Conservation (phyloP, 768 basidiomycete genomes). For the Tylopilus plumbeoviolaceoides region DNA sequence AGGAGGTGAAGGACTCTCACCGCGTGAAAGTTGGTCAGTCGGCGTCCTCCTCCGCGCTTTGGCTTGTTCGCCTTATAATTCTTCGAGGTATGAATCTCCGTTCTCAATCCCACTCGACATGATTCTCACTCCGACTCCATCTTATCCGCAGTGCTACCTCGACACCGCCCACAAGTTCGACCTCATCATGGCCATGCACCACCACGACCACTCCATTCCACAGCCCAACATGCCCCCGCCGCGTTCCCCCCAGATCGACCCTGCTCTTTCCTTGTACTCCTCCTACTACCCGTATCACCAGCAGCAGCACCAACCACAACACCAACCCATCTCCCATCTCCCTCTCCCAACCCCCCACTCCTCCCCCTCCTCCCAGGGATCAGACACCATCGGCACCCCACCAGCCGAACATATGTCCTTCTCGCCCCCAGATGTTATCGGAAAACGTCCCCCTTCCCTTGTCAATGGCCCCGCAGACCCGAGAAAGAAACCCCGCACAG, state of each 20-base stretch:
- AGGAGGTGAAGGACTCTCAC: not conserved
- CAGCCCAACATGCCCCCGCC: slow-evolving; percentile 41
- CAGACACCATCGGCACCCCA: slow-evolving; percentile 71
- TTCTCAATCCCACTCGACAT: not conserved
- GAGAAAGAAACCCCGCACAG: slow-evolving; percentile 60
- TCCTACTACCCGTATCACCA: slow-evolving; percentile 54
- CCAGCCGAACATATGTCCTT: slow-evolving; percentile 58
- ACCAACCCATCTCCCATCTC: slow-evolving; percentile 47
- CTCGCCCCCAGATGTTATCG: slow-evolving; percentile 51
- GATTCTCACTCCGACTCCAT: not conserved
- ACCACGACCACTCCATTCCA: slow-evolving; percentile 40
- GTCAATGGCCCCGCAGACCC: slow-evolving; percentile 36
- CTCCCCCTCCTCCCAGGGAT: slow-evolving; percentile 77
- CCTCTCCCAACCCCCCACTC: slow-evolving; percentile 58
- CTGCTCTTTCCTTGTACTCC: slow-evolving; percentile 63
- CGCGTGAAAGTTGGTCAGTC: not conserved
- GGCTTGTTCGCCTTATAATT: not conserved
- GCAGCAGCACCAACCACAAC: slow-evolving; percentile 26
- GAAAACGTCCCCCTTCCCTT: slow-evolving; percentile 62
- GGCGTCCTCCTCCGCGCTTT: not conserved
- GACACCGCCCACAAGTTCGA: slow-evolving; percentile 35
- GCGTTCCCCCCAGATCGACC: slow-evolving; percentile 66
- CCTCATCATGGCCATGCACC: slow-evolving; percentile 40
- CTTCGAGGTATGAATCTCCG: not conserved
- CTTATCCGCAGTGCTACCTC: slow-evolving; percentile 20